Base-by-base conservation (phyloP, 768 basidiomycete species). In the Dictyophora rubrovolvata region DNA sequence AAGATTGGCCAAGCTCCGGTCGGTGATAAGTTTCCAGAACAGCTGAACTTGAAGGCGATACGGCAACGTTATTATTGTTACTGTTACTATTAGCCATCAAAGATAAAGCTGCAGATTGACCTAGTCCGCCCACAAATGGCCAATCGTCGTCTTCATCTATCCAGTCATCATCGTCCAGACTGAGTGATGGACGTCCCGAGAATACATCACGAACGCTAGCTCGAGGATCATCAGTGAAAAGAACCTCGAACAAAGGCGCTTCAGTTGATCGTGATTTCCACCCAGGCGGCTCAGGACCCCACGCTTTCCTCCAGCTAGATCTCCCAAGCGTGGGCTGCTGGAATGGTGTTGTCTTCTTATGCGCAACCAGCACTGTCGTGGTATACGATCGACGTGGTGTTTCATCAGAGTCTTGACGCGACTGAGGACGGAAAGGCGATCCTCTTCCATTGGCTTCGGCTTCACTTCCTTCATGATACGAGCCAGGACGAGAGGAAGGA, bases 301-400 rank as follows among this genome's bases (percentile, higher is more conserved):
- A 93, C 7, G 85, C 81, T 69, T 89, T 90, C 76, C 89, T 91
- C 90, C 90, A 93, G 67, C 86, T 86, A 20, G 86, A 84, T 46
- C 59, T 48, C 11, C 59, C 51, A 9, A 59, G 49, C 9, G 57
- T 33, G 84, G 80, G 34, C 86, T 81, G 53, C 82, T 67, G 3
- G 76, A 89, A 89, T 1, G 88, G 85, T 1, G 84, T 87, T 62
- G 80, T 74, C 22, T 86, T 82, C 66, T 93, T 92, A 69, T 93
- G 89, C 6, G 87, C 89, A 34, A 92, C 75, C 63, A 92, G 89
- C 3, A 86, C 85, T 36, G 85, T 59, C 14, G 57, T 80, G 48
- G 70, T 75, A 33, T 70, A 65, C 17, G 65, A 72, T 60, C 69
- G 75, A 61, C 69, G 77, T 61, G 68, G 72, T 35, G 63, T 71